Evolutionary conservation across 228 moss, liverwort and hornwort species (phyloP), one percentile per base, ranked within the genome.

Genomic region (Sphagnum magellanicum): DNA sequence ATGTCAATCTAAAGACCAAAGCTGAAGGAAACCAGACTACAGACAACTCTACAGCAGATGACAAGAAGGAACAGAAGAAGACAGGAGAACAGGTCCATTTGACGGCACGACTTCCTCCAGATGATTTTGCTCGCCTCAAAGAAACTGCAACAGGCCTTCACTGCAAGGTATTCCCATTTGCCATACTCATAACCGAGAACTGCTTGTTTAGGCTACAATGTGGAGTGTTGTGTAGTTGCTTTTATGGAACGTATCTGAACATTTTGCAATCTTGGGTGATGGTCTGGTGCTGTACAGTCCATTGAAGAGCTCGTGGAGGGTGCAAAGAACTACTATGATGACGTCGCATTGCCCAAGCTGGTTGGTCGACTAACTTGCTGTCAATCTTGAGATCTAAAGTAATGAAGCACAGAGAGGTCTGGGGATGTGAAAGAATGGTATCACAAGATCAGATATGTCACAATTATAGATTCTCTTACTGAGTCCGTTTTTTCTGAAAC

Each of bases 321-420:
- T 58, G 78, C 79, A 6, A 73, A 79, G 48, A 79, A 78, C 5
- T 88, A 84, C 50, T 88, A 85, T 51, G 82, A 88, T 52, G 87
- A 87, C 52, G 60, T 88, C 46, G 88, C 88, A 48, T 76, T 88
- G 11, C 80, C 88, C 49, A 88, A 88, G 70, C 68, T 88, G 80
- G 88, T 87, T 59, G 63, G 77, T 70, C 55, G 3, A 32, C 32
- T 32, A 32, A 32, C 32, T 32, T 32, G 32, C 32, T 32, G 32
- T 32, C 32, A 32, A 32, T 32, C 32, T 32, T 32, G 32, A 32
- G 32, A 32, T 32, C 32, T 32, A 32, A 32, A 32, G 32, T 32
- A 32, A 32, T 32, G 32, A 32, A 32, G 32, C 32, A 32, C 32
- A 32, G 32, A 32, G 32, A 32, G 32, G 32, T 32, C 3, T 32